These are phyloP conservation scores for Vaccinium myrtillus DNA, from an alignment of 148 eudicot species.

Conservation along the genomic window DNA sequence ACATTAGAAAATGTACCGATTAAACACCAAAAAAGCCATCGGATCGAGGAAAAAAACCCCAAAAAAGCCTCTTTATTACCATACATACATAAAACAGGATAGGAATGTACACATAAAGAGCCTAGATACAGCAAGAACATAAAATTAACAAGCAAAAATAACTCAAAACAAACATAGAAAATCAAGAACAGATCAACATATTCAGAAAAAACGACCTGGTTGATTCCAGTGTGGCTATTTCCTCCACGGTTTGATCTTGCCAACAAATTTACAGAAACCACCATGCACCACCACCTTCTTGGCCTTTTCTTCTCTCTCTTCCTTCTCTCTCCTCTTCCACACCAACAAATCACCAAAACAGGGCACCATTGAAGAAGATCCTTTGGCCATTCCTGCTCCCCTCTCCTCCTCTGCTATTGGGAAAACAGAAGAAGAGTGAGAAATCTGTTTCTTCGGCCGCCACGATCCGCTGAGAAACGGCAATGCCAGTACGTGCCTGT, in stretches of 20 bases:
- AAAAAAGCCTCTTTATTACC: background rate
- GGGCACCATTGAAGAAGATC: background rate
- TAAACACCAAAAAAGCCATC: background rate
- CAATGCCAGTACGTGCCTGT: conserved; percentile 44
- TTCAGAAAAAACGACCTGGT: background rate
- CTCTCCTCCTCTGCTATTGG: background rate
- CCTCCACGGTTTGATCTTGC: background rate
- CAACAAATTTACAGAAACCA: background rate
- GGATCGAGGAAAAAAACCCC: too few relatives aligned
- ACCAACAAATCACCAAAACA: background rate
- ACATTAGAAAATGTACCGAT: background rate
- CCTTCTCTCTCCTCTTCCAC: background rate
- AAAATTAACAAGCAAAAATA: background rate
- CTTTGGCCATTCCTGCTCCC: background rate
- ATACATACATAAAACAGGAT: background rate
- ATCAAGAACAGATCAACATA: background rate
- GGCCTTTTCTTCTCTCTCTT: background rate
- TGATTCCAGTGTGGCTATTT: background rate
- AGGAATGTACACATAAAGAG: background rate
- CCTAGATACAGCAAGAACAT: background rate
- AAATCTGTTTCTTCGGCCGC: conserved; percentile 5
- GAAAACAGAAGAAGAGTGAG: background rate
- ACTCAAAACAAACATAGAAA: background rate
- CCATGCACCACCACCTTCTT: background rate
- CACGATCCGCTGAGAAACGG: conserved; percentile 44